Evolutionary conservation across 2,329 filamentous ascomycete species (phyloP), one percentile per base, ranked within the genome.

Genomic region (Pyricularia sp.): DNA sequence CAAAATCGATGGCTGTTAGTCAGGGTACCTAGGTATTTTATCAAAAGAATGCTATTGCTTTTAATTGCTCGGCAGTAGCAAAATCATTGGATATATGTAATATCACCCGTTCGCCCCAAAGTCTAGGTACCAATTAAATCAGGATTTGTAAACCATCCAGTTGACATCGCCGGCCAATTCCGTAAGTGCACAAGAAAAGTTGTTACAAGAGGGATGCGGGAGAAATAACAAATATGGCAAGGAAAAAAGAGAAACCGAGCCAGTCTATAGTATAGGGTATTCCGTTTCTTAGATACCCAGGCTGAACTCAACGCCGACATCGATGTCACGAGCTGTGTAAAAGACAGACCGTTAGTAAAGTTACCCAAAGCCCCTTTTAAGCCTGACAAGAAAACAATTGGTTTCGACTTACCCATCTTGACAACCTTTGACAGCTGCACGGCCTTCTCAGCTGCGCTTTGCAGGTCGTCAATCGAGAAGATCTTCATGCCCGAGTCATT

Each of bases 371-470:
- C 20, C 42, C 20, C 17, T n/a, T n/a, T n/a, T 2, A 6, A 30
- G 14, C 59, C 14, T 28, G 10, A 30, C 31, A 28, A 7, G 20
- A 4, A 42, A 20, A 30, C 14, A 28, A 9, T 4, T 30, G 65
- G 42, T 23, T 4, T 20, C 28, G 26, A 86, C 90, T 84, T 83
- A 92, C 90, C 92, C 90, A 97, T 92, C 90, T 98, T 98, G 77
- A 99, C 95, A 74, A 99, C 92, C 88, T 97, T 98, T 76, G 93
- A 97, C 82, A 99, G 94, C 83, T 99, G 94, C 73, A 99, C 95
- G 33, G 94, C 92, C 87, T 97, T 98, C 88, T 98, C 95, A 73
- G 95, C 95, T 61, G 95, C 95, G 78, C 84, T 95, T 84, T 99
- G 95, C 76, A 99, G 88, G 83, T 99, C 95, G 79, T 98, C 94